Conservation (phyloP, 805 yeast species). For the Candida nonsorbophila region DNA sequence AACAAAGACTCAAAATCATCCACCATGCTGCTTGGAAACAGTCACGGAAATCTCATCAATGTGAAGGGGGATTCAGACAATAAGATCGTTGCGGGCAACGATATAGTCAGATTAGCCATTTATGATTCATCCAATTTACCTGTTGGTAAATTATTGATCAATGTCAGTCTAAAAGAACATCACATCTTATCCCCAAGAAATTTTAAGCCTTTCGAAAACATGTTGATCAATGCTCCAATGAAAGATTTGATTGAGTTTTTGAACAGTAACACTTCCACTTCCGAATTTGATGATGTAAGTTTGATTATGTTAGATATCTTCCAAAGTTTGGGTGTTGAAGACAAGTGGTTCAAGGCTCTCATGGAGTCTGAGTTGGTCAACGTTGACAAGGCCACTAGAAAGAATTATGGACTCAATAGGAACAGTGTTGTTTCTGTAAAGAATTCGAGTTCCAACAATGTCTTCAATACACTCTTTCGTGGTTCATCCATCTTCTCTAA, state of each 20-base stretch:
- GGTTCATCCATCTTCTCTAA: constrained; percentile 83
- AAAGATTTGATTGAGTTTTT: constrained; percentile 48
- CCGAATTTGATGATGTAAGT: constrained; percentile 51
- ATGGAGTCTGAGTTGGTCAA: constrained; percentile 60
- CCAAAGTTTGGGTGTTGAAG: constrained; percentile 63
- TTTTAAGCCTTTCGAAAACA: constrained; percentile 58
- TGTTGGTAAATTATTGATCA: constrained; percentile 55
- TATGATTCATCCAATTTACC: constrained; percentile 36
- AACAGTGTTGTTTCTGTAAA: too few relatives aligned
- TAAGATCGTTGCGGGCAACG: constrained; percentile 13
- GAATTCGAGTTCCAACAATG: constrained; percentile 23
- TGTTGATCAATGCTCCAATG: constrained; percentile 51
- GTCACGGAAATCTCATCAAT: constrained; percentile 16
- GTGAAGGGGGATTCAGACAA: constrained; percentile 11
- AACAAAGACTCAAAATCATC: constrained; percentile 25
- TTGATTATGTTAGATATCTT: constrained; percentile 65
- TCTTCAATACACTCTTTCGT: constrained; percentile 51
- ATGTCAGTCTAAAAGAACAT: constrained; percentile 45
- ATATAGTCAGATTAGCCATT: constrained; percentile 42
- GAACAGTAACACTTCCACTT: constrained; percentile 29
- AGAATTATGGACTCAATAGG: constrained; percentile 31
- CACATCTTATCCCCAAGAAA: constrained; percentile 56
- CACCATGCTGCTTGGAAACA: constrained; percentile 25
- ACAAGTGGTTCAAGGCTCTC: constrained; percentile 67
- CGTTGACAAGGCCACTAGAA: constrained; percentile 41